A percentile compares a stretch with the other conserved stretches of the same genome.
Conservation (phyloP, 2,329 filamentous ascomycete species). For the Neonectria coccinea region DNA sequence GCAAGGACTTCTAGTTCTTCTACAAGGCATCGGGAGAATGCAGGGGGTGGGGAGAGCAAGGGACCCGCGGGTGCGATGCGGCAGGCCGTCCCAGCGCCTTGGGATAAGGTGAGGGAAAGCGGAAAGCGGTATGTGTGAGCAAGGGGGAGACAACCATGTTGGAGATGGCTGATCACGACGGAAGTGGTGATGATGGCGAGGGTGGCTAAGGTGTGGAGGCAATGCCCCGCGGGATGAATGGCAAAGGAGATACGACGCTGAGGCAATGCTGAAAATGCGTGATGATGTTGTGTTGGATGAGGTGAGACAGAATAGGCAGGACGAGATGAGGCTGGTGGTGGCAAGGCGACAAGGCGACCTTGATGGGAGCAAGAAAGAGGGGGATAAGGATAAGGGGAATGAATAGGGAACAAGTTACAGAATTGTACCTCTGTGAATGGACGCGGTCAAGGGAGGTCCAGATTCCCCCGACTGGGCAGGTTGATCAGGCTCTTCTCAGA, state of each 20-base stretch:
- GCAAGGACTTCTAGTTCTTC: conserved; percentile 1
- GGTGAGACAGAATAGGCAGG: conserved; percentile 4
- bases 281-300: conserved; percentile 13
- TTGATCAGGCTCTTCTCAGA: not conserved
- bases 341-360: conserved; percentile 5
- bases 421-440: not conserved
- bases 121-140: conserved; percentile 17
- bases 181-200: conserved; percentile 15
- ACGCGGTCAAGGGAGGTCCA: not conserved
- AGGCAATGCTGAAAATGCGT: conserved; percentile 16
- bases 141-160: conserved; percentile 18
- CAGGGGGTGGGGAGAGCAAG: conserved; percentile 16
- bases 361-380: conserved; percentile 6
- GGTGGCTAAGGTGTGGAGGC: not conserved
- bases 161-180: conserved; percentile 10
- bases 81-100: conserved; percentile 30
- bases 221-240: conserved; percentile 5
- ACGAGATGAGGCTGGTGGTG: conserved; percentile 6
- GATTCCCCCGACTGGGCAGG: conserved; percentile 18
- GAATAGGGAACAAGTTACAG: conserved; percentile 4
- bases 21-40: conserved; percentile 20
- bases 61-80: conserved; percentile 21
- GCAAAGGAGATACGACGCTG: not conserved
- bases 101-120: conserved; percentile 30
- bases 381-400: conserved; percentile 3